Evolutionary conservation across 352 stramenopile genomes (phyloP).

Genomic region (Phytophthora citrophthora): DNA sequence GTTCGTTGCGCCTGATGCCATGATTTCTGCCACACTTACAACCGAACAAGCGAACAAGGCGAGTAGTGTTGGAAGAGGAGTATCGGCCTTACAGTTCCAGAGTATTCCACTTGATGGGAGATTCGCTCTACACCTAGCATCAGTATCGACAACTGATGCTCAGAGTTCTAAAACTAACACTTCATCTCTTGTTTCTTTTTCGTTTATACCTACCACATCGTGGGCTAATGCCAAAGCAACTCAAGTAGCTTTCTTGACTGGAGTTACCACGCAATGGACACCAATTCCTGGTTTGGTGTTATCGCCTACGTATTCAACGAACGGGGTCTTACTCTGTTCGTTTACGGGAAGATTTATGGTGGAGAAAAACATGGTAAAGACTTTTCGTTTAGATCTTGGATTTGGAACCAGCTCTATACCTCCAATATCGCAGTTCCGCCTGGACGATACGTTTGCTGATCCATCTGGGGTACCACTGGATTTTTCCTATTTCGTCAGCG

Average conservation of each 20-base stretch:
- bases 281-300: constrained; percentile 39
- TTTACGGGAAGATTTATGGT: constrained; percentile 65
- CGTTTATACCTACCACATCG: constrained; percentile 42
- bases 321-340: constrained; percentile 49
- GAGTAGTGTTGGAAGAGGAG: constrained; percentile 47
- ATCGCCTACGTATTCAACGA: constrained; percentile 14
- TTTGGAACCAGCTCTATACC: constrained; percentile 31
- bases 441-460: constrained; percentile 57
- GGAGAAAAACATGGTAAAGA: constrained; percentile 51
- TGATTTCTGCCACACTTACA: constrained; percentile 30
- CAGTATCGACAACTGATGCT: constrained; percentile 41
- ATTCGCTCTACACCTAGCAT: constrained; percentile 44
- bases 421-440: constrained; percentile 28
- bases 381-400: constrained; percentile 54
- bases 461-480: constrained; percentile 52
- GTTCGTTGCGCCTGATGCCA: constrained; percentile 39
- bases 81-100: constrained; percentile 55
- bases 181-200: constrained; percentile 48
- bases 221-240: constrained; percentile 25
- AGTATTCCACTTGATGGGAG: constrained; percentile 41
- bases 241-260: constrained; percentile 34
- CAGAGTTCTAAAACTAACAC: constrained; percentile 46
- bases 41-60: constrained; percentile 43
- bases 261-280: constrained; percentile 40
- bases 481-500: constrained; percentile 46